phyloP scores from a whole-genome alignment of 805 yeast species.

The Schwanniomyces yamadae region DNA sequence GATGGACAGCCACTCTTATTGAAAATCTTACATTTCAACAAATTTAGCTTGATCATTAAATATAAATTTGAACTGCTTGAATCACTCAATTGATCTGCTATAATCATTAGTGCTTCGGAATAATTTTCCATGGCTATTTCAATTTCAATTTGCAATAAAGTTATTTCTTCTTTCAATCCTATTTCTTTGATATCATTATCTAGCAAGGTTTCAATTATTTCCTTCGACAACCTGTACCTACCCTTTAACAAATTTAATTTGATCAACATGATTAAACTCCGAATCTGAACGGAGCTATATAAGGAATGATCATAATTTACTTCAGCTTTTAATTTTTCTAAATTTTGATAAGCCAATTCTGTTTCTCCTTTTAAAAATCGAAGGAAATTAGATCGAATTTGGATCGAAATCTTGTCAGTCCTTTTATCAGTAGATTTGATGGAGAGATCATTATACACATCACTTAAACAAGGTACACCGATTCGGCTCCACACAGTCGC shows the following conservation, averaged over 20 bases:
- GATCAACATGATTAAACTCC: slow-evolving; percentile 39
- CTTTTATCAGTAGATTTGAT: slow-evolving; percentile 38
- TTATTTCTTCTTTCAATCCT: slow-evolving; percentile 29
- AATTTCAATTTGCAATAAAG: slow-evolving; percentile 26
- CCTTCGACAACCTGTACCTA: slow-evolving; percentile 31
- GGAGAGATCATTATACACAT: slow-evolving; percentile 48
- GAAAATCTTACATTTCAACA: slow-evolving; percentile 48
- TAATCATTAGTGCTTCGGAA: slow-evolving; percentile 24
- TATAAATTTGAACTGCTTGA: slow-evolving; percentile 31
- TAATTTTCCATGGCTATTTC: slow-evolving; percentile 32
- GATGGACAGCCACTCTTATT: slow-evolving; percentile 43
- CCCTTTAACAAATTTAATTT: slow-evolving; percentile 39
- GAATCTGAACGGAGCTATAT: slow-evolving; percentile 38
- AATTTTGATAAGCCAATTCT: slow-evolving; percentile 34
- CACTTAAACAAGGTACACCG: slow-evolving; percentile 48
- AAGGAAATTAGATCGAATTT: slow-evolving; percentile 39
- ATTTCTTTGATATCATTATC: slow-evolving; percentile 30
- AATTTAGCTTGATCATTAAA: slow-evolving; percentile 46
- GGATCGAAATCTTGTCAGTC: slow-evolving; percentile 39
- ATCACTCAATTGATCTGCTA: slow-evolving; percentile 20
- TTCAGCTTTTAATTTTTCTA: slow-evolving; percentile 29
- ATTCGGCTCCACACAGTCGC: slow-evolving; percentile 52
- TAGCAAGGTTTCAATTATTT: slow-evolving; percentile 29
- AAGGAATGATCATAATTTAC: slow-evolving; percentile 36
- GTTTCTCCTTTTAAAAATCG: slow-evolving; percentile 39